Conservation (phyloP, 345 rosid genomes). For the Excoecaria cochinchinensis region DNA sequence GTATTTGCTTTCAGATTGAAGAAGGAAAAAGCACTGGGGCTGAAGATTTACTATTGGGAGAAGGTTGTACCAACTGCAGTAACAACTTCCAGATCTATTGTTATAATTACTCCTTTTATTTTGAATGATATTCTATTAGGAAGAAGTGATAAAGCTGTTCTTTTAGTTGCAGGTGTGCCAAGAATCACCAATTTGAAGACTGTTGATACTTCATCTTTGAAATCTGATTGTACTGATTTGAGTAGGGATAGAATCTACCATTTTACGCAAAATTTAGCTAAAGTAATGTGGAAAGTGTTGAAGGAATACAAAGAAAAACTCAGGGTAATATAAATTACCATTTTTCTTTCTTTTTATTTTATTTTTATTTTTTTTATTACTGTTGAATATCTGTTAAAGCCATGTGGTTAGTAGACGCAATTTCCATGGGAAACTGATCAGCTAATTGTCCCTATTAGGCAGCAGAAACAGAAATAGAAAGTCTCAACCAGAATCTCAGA, state of each 20-base stretch:
- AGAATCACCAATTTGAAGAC: conserved; percentile 22
- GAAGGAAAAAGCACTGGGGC: conserved; percentile 27
- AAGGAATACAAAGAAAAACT: conserved; percentile 71
- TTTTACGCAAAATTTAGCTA: conserved; percentile 64
- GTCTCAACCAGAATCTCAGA: conserved; percentile 47
- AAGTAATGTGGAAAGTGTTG: conserved; percentile 73
- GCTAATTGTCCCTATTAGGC: conserved; percentile 40
- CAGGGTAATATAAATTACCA: conserved; percentile 38
- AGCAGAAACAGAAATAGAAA: conserved; percentile 57
- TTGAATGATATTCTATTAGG: neutral
- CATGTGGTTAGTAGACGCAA: conserved; percentile 1
- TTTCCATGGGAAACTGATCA: conserved; percentile 2
- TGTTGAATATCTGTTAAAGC: neutral
- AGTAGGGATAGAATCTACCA: conserved; percentile 46
- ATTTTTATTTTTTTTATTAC: too few relatives aligned
- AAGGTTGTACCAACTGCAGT: conserved; percentile 34
- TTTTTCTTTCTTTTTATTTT: neutral
- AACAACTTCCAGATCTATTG: conserved; percentile 7
- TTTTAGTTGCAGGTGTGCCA: conserved; percentile 26
- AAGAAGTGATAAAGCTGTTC: conserved; percentile 8
- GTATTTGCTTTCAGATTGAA: conserved; percentile 41
- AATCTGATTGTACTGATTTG: conserved; percentile 25
- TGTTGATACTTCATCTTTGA: conserved; percentile 16
- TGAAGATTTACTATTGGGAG: conserved; percentile 24
- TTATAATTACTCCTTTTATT: conserved; percentile 1